A percentile compares a stretch with the other conserved stretches of the same genome.
Evolutionary conservation across 2,329 filamentous ascomycete species (phyloP).

Genomic region (Blastomyces parvus): DNA sequence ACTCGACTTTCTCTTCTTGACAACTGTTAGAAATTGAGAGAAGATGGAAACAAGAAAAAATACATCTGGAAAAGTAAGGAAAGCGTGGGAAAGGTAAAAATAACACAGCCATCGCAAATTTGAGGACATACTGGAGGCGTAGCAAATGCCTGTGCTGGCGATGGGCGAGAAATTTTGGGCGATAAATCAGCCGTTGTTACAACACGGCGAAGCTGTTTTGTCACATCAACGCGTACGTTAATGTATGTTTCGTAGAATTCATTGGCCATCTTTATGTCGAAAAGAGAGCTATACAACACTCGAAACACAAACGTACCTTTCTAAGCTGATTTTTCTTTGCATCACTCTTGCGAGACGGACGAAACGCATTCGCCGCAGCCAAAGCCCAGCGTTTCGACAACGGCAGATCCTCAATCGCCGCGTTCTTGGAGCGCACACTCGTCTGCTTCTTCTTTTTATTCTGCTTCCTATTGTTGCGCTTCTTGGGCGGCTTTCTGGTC

Average conservation of each 20-base stretch:
- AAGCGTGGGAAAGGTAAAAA: not conserved
- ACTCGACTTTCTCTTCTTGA: slow-evolving; percentile 1
- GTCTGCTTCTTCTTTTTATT: not conserved
- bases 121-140: not conserved
- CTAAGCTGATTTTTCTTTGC: not conserved
- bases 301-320: not conserved
- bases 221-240: not conserved
- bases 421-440: not conserved
- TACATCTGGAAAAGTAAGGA: not conserved
- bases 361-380: slow-evolving; percentile 14
- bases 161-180: not conserved
- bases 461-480: not conserved
- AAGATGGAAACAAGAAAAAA: not conserved
- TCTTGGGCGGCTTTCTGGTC: not conserved
- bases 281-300: not conserved
- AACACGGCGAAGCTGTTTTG: not conserved
- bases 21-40: not conserved
- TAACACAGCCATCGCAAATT: not conserved
- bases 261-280: not conserved
- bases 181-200: not conserved
- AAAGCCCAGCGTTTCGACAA: slow-evolving; percentile 13
- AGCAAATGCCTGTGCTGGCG: not conserved
- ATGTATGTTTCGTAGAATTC: not conserved
- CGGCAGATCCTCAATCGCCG: slow-evolving; percentile 2
- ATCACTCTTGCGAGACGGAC: slow-evolving; percentile 6